Conservation (phyloP, 73 alveolate genomes). For the Effrenium voratum region DNA sequence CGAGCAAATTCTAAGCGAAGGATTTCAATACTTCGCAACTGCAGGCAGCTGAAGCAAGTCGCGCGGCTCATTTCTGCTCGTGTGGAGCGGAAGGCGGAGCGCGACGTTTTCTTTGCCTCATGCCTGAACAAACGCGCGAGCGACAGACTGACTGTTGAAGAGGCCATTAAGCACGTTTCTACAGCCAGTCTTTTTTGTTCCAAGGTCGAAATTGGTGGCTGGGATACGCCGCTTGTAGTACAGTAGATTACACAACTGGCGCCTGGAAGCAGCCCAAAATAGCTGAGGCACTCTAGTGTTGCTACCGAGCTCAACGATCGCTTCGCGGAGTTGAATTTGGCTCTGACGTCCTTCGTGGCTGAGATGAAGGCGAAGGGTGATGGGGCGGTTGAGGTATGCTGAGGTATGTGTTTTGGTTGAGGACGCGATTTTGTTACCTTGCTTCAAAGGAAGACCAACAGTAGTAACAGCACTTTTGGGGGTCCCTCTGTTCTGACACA, state of each 20-base stretch:
- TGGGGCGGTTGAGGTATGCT: too few relatives aligned
- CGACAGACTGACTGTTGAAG: background rate
- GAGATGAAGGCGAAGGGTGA: conserved; percentile 45
- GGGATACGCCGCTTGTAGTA: conserved; percentile 62
- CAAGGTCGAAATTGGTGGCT: conserved; percentile 89
- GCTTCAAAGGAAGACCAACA: background rate
- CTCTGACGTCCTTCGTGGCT: conserved; percentile 43
- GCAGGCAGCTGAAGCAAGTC: conserved; percentile 90
- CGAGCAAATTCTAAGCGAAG: background rate
- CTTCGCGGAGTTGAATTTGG: conserved; percentile 33
- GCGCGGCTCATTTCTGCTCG: conserved; percentile 74
- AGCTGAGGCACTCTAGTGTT: conserved; percentile 62
- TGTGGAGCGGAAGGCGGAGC: conserved; percentile 33
- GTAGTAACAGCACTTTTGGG: background rate
- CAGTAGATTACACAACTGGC: background rate
- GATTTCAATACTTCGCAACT: background rate
- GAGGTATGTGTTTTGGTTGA: background rate
- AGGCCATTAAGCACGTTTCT: background rate
- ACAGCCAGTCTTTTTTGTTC: background rate
- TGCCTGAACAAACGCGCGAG: background rate
- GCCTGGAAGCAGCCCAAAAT: background rate
- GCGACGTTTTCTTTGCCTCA: conserved; percentile 63
- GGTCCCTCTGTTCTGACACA: too few relatives aligned
- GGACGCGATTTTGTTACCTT: background rate
- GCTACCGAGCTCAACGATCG: conserved; percentile 75